phyloP scores from a whole-genome alignment of 352 stramenopile species.

The Blastocystis sp. region DNA sequence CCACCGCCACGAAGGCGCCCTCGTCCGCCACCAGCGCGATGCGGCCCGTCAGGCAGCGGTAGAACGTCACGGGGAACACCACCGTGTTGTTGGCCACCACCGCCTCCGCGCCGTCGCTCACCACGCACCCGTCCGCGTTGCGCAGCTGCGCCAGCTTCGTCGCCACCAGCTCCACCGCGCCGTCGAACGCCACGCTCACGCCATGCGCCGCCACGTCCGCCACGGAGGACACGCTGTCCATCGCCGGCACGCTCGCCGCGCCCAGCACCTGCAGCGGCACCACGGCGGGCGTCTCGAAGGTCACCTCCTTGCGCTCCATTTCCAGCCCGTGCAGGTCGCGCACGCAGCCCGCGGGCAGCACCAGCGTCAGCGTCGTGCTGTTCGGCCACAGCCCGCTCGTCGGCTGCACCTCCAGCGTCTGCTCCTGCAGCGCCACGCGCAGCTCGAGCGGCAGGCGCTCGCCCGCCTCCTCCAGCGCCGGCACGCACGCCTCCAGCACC shows the following conservation, averaged over 20 bases:
- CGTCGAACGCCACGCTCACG: slow-evolving; percentile 26
- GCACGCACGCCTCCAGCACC: not conserved
- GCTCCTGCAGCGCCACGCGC: not conserved
- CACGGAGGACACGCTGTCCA: not conserved
- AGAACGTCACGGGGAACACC: not conserved
- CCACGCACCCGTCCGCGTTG: not conserved
- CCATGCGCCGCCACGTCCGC: not conserved
- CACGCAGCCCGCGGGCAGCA: slow-evolving; percentile 16
- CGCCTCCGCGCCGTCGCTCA: not conserved
- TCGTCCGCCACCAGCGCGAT: slow-evolving; percentile 1
- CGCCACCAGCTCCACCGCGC: slow-evolving; percentile 3
- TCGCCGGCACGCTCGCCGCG: not conserved
- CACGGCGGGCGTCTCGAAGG: not conserved
- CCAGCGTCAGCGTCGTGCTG: not conserved
- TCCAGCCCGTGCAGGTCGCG: not conserved
- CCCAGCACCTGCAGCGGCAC: not conserved
- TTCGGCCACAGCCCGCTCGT: not conserved
- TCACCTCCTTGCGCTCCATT: not conserved
- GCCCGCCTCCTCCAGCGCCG: not conserved
- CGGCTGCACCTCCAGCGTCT: slow-evolving; percentile 26
- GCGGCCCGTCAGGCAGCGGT: not conserved
- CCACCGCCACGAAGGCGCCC: slow-evolving; percentile 13
- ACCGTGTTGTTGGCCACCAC: not conserved
- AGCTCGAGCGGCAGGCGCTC: not conserved
- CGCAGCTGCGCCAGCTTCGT: slow-evolving; percentile 9